Conservation (phyloP, 2,329 filamentous ascomycete genomes). For the Eurotiales sp. region DNA sequence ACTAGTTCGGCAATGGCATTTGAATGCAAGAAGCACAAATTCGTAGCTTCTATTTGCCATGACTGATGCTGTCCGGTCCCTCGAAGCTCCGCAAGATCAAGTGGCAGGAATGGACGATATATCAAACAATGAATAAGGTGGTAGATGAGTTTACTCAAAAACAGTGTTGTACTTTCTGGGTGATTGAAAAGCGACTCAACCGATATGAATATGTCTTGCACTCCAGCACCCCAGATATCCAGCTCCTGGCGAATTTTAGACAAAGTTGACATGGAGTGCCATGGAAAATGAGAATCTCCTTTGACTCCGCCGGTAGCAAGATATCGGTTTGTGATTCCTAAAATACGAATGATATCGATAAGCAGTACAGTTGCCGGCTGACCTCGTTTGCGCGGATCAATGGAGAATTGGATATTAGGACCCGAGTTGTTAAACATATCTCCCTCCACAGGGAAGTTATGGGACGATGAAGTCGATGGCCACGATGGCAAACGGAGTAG, state of each 20-base stretch:
- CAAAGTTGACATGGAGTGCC: constrained; percentile 80
- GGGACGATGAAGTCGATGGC: constrained; percentile 52
- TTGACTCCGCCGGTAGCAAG: constrained; percentile 81
- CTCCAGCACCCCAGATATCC: constrained; percentile 79
- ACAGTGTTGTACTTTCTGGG: constrained; percentile 70
- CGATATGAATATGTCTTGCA: constrained; percentile 73
- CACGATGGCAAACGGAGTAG: constrained; percentile 69
- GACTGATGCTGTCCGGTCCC: constrained; percentile 81
- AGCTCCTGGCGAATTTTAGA: constrained; percentile 83
- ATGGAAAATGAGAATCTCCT: constrained; percentile 85
- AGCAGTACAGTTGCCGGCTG: constrained; percentile 77
- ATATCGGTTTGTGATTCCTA: constrained; percentile 80
- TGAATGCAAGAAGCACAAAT: constrained; percentile 79
- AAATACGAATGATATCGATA: constrained; percentile 77
- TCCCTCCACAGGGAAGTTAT: constrained; percentile 64
- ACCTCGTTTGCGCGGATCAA: constrained; percentile 64
- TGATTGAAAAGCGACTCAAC: constrained; percentile 73
- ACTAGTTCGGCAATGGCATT: constrained; percentile 83
- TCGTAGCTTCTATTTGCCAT: constrained; percentile 89
- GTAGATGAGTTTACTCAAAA: constrained; percentile 82
- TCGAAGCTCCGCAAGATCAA: constrained; percentile 75
- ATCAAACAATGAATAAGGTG: constrained; percentile 83
- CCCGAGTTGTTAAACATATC: constrained; percentile 76
- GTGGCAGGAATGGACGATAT: constrained; percentile 80
- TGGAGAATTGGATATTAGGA: constrained; percentile 71